Percentiles rank a stretch among this genome's conserved stretches.
Evolutionary conservation across 2,329 filamentous ascomycete species (phyloP).

Genomic region (Pseudopithomyces chartarum): DNA sequence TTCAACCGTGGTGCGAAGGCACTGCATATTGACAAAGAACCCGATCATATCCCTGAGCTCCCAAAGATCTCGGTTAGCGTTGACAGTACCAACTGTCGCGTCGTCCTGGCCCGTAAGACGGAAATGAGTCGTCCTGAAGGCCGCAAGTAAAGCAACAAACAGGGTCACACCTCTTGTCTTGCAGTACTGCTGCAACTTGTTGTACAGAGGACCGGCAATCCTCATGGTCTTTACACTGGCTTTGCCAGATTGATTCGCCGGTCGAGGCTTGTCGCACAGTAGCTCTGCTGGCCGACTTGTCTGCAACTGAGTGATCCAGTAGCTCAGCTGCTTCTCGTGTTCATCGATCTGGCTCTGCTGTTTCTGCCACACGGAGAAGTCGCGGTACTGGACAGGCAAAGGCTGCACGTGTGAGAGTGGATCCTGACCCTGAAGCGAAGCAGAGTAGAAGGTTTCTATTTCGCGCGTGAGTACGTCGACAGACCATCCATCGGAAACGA

Average conservation of each 20-base stretch:
- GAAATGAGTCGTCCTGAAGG: slow-evolving; percentile 12
- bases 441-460: too few species aligned
- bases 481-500: slow-evolving; percentile 16
- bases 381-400: slow-evolving; percentile 2
- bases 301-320: slow-evolving; percentile 1
- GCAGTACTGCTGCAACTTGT: too few species aligned
- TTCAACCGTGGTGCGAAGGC: slow-evolving; percentile 8
- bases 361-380: slow-evolving; percentile 4
- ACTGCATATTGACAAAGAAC: slow-evolving; percentile 18
- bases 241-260: too few species aligned
- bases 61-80: slow-evolving; percentile 11
- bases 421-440: neutral
- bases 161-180: too few species aligned
- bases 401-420: neutral
- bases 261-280: too few species aligned
- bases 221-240: too few species aligned
- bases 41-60: slow-evolving; percentile 15
- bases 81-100: slow-evolving; percentile 9
- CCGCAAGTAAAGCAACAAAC: neutral
- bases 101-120: slow-evolving; percentile 11
- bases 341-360: neutral
- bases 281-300: neutral
- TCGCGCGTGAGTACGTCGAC: neutral
- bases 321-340: neutral
- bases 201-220: too few species aligned